A percentile compares a stretch with the other conserved stretches of the same genome.
Evolutionary conservation across 176 grass and related monocot genomes (phyloP).

Genomic region (Triticum dicoccoides): DNA sequence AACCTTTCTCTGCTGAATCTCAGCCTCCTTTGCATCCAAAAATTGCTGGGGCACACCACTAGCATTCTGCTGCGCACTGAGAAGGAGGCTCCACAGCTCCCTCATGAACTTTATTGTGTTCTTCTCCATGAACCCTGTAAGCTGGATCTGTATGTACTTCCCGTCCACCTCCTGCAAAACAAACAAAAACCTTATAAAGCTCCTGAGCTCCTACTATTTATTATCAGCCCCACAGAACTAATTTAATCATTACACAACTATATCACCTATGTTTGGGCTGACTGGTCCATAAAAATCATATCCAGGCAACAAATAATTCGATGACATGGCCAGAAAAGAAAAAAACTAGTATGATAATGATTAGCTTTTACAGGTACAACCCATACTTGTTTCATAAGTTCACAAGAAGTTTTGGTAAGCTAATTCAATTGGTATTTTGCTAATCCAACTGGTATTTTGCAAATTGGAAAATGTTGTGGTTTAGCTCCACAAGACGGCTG

Average conservation of each 20-base stretch:
- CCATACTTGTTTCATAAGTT: not conserved
- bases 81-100: conserved; percentile 83
- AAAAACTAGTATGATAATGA: not conserved
- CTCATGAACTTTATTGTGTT: conserved; percentile 96
- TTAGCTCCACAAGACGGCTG: not conserved
- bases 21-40: conserved; percentile 88
- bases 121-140: conserved; percentile 99
- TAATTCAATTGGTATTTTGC: conserved; percentile 5
- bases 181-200: not conserved
- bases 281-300: not conserved
- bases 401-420: not conserved
- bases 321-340: not conserved
- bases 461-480: not conserved
- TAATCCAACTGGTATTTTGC: not conserved
- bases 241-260: not conserved
- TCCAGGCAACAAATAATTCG: not conserved
- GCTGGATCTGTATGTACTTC: conserved; percentile 92
- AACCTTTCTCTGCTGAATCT: conserved; percentile 85
- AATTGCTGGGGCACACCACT: conserved; percentile 98
- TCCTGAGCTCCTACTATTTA: not conserved
- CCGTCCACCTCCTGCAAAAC: conserved; percentile 66
- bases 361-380: not conserved
- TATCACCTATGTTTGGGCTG: not conserved
- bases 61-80: conserved; percentile 84
- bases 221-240: not conserved